Base-by-base conservation (phyloP, 2,329 filamentous ascomycete genomes). In the Aureobasidium uvarum region DNA sequence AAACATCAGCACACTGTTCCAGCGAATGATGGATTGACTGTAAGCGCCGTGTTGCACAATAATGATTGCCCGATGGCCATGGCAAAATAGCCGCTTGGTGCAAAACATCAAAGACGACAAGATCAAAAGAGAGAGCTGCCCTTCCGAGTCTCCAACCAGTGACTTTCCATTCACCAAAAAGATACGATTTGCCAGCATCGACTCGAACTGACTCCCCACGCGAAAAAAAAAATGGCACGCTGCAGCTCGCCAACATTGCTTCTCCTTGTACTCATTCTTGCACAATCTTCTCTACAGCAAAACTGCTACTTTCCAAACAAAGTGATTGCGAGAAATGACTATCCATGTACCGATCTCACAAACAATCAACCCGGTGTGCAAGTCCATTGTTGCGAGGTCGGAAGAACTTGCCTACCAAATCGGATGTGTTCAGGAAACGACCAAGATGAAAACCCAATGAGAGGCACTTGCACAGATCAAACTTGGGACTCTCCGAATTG, bases 391-490 rank as follows among this genome's bases (percentile, higher is more conserved):
- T 31, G 46, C 25, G 46, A 50, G 28, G 46, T 48, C 18, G 45
- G 45, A 5, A 48, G 45, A 7, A 48, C 45, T 14, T 48, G 45
- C 6, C 45, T 48, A 1, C 45, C 45, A 13, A 48, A 48, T 5
- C 45, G 45, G 1, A 48, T 48, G 45, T 48, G 45, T 16, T 48
- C 45, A 28, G 45, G 45, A 2, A 48, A 48, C 11, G 1, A 4
- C n/a, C 1, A 48, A 28, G 45, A 48, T 25, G 23, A 28, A 28
- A 28, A 48, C 5, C 45, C 45, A 11, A 48, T 48, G 45, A 13
- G 45, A 48, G 55, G 39, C 1, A 59, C 38, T 25, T 59, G 55
- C 25, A 59, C 55, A 46, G 55, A 59, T 46, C 8, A 16, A 16
- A 45, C 55, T 6, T 59, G 55, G 55, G 5, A 59, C 16, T 45